A percentile compares a stretch with the other conserved stretches of the same genome.
phyloP scores from a whole-genome alignment of 2,329 filamentous ascomycete species.

The Fusarium torulosum region DNA sequence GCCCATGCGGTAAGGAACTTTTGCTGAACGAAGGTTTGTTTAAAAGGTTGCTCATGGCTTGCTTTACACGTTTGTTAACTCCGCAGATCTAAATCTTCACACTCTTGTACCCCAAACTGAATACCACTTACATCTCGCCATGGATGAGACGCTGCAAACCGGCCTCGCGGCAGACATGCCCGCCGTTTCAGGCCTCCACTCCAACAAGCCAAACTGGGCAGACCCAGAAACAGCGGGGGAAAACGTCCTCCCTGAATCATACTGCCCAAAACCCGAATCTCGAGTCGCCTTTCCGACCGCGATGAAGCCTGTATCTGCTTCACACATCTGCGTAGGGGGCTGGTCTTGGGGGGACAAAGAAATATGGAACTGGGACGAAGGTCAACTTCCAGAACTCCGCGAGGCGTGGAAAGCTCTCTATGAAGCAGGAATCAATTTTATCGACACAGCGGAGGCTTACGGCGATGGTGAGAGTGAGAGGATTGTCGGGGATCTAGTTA shows the following conservation, averaged over 20 bases:
- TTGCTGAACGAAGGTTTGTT: too few relatives aligned
- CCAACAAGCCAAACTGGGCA: constrained; percentile 18
- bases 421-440: constrained; percentile 23
- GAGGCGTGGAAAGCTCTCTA: constrained; percentile 21
- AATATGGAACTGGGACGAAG: constrained; percentile 16
- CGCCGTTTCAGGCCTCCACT: background rate
- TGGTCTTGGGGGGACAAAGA: constrained; percentile 23
- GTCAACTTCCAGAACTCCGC: background rate
- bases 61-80: too few relatives aligned
- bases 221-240: constrained; percentile 1
- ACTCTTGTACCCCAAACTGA: fast-evolving
- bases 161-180: constrained; percentile 14
- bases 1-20: background rate
- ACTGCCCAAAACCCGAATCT: background rate
- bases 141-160: background rate
- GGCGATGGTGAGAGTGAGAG: constrained; percentile 15
- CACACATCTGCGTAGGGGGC: background rate
- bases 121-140: background rate
- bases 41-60: too few relatives aligned
- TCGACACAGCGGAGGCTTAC: constrained; percentile 9
- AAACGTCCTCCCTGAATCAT: background rate
- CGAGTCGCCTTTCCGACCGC: background rate
- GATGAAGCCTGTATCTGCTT: background rate
- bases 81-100: background rate
- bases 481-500: constrained; percentile 4